phyloP scores from a whole-genome alignment of 306 rosid species.

The Glycine soja region DNA sequence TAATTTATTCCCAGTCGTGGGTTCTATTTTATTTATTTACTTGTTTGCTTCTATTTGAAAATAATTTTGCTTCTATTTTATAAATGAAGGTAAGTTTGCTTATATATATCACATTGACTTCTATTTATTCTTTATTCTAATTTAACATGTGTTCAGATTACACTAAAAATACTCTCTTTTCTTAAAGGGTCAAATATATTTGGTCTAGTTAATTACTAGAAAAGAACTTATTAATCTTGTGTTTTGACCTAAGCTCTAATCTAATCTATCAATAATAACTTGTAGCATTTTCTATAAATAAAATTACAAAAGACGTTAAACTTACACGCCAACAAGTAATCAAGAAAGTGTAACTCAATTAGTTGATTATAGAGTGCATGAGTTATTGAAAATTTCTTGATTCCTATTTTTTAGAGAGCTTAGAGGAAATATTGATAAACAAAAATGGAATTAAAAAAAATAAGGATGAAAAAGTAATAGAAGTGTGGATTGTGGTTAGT shows the following conservation, averaged over 20 bases:
- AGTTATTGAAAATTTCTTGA: too few relatives aligned
- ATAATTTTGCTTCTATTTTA: too few relatives aligned
- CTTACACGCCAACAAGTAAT: slow-evolving; percentile 13
- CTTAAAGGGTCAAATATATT: not conserved
- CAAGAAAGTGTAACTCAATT: not conserved
- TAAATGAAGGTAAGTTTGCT: too few relatives aligned
- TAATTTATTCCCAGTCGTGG: too few relatives aligned
- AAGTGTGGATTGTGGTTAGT: not conserved
- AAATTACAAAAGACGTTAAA: not conserved
- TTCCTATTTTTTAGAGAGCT: not conserved
- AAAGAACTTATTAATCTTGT: not conserved
- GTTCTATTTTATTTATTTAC: too few relatives aligned
- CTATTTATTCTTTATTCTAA: not conserved
- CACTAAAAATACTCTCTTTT: not conserved
- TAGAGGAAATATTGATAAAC: not conserved
- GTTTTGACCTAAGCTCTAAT: not conserved
- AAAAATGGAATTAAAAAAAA: slow-evolving; percentile 22
- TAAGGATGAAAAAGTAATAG: not conserved
- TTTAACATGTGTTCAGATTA: not conserved
- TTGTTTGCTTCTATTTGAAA: too few relatives aligned
- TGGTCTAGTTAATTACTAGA: not conserved
- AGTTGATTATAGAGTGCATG: too few relatives aligned
- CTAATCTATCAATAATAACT: not conserved
- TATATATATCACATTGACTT: slow-evolving; percentile 1
- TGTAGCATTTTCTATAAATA: slow-evolving; percentile 4